Evolutionary conservation across 495 filamentous ascomycete species (phyloP).

Genomic region (Barbatosphaeria neglecta): DNA sequence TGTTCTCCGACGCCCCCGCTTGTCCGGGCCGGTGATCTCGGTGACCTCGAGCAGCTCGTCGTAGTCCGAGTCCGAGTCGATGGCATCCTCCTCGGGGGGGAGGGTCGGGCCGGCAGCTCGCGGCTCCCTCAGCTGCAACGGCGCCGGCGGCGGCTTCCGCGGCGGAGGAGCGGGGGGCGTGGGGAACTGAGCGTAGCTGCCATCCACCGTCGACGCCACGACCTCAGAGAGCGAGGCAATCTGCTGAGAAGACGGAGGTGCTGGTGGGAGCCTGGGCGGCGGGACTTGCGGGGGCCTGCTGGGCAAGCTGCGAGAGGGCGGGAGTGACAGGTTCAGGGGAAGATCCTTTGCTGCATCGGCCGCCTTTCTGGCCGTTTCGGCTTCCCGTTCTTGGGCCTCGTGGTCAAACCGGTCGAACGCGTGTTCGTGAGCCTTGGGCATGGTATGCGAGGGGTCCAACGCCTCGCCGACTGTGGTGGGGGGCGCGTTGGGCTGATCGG

Average conservation of each 20-base stretch:
- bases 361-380: slow-evolving; percentile 27
- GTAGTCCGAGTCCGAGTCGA: slow-evolving; percentile 71
- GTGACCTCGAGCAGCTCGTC: slow-evolving; percentile 62
- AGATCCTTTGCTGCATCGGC: slow-evolving; percentile 27
- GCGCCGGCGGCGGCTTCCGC: slow-evolving; percentile 76
- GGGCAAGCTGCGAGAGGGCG: slow-evolving; percentile 35
- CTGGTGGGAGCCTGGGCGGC: slow-evolving; percentile 27
- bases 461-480: slow-evolving; percentile 27
- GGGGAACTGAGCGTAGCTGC: slow-evolving; percentile 32
- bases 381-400: slow-evolving; percentile 34
- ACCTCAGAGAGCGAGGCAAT: slow-evolving; percentile 10
- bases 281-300: slow-evolving; percentile 32
- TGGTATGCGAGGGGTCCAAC: slow-evolving; percentile 36
- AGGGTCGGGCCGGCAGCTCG: slow-evolving; percentile 31
- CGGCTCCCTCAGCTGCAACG: slow-evolving; percentile 55
- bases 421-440: slow-evolving; percentile 43
- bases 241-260: slow-evolving; percentile 28
- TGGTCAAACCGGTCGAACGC: slow-evolving; percentile 40
- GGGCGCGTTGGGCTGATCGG: slow-evolving; percentile 18
- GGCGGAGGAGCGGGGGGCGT: slow-evolving; percentile 41
- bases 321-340: slow-evolving; percentile 30
- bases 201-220: slow-evolving; percentile 35
- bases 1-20: slow-evolving; percentile 73
- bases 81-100: slow-evolving; percentile 35
- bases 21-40: slow-evolving; percentile 39